Evolutionary conservation across 495 filamentous ascomycete species (phyloP).

Genomic region (Polyplosphaeria fusca): DNA sequence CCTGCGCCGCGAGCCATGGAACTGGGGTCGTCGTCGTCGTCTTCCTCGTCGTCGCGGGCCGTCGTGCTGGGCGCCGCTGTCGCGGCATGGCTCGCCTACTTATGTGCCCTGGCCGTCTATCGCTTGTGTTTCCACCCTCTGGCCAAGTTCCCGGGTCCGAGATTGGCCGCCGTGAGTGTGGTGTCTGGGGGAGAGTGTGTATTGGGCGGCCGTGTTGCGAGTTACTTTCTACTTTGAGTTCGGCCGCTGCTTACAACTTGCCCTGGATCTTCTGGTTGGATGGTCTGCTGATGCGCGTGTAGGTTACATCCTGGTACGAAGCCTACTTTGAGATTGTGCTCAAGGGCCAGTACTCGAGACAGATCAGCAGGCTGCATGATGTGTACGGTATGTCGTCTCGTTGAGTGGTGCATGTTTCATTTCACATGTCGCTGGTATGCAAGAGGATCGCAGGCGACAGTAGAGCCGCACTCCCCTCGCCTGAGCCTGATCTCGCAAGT

Average conservation of each 20-base stretch:
- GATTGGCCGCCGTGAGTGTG: slow-evolving; percentile 34
- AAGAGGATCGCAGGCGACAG: no score
- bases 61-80: neutral
- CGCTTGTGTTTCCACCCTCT: slow-evolving; percentile 36
- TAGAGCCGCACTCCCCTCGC: no score
- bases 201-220: no score
- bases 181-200: no score
- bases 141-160: slow-evolving; percentile 36
- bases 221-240: no score
- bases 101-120: slow-evolving; percentile 19
- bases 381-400: slow-evolving; percentile 43
- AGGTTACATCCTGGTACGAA: slow-evolving; percentile 34
- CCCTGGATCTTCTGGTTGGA: no score
- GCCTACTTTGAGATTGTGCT: slow-evolving; percentile 47
- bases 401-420: neutral
- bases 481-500: no score
- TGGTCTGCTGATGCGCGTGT: no score
- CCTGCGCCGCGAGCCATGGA: slow-evolving; percentile 8
- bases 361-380: slow-evolving; percentile 49
- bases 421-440: neutral
- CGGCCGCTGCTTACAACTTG: no score
- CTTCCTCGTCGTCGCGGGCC: neutral
- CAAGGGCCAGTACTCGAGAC: slow-evolving; percentile 41
- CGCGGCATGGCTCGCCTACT: neutral
- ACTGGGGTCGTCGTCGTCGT: neutral